phyloP scores from a whole-genome alignment of 805 yeast genomes.

The Kregervanrija delftensis region DNA sequence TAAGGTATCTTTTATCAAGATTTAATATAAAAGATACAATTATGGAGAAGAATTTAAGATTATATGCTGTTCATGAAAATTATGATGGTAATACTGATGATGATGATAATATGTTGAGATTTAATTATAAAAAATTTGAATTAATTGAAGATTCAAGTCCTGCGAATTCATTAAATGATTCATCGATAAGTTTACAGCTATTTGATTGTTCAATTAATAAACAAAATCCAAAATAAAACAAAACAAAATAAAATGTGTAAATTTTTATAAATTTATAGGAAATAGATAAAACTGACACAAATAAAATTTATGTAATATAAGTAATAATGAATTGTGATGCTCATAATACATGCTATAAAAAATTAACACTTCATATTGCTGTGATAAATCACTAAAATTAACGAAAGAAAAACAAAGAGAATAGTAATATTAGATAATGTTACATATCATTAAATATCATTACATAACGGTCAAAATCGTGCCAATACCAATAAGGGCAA shows the following conservation, averaged over 20 bases:
- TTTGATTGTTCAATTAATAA: slow-evolving; percentile 47
- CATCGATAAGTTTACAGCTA: slow-evolving; percentile 44
- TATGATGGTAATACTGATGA: slow-evolving; percentile 10
- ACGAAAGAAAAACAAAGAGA: neutral
- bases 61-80: slow-evolving; percentile 17
- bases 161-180: slow-evolving; percentile 40
- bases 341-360: no score
- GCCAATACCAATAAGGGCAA: slow-evolving; percentile 24
- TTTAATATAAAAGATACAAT: slow-evolving; percentile 21
- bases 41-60: slow-evolving; percentile 13
- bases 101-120: slow-evolving; percentile 24
- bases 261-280: no score
- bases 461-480: slow-evolving; percentile 23
- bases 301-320: no score
- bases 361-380: neutral
- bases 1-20: slow-evolving; percentile 19
- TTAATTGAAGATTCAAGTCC: slow-evolving; percentile 52
- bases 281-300: no score
- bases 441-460: slow-evolving; percentile 1
- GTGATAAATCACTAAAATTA: neutral
- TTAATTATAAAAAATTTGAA: slow-evolving; percentile 45
- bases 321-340: no score
- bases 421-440: neutral
- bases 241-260: neutral
- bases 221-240: slow-evolving; percentile 33